Percentiles rank a stretch among this genome's conserved stretches.
Evolutionary conservation across 352 stramenopile genomes (phyloP).

Genomic region (Elongisporangium anandrum): DNA sequence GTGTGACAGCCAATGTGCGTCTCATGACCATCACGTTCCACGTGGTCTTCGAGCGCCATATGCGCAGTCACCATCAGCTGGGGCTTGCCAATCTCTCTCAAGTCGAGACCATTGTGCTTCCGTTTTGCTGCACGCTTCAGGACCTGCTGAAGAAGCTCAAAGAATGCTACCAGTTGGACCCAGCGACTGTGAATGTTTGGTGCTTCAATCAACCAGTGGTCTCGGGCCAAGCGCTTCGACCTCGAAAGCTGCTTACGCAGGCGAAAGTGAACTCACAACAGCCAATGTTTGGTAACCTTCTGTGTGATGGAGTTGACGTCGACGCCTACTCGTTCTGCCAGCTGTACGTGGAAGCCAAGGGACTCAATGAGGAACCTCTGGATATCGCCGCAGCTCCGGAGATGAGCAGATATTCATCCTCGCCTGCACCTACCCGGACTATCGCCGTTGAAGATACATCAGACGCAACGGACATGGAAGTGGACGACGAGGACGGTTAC

Average conservation of each 20-base stretch:
- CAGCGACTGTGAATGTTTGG: conserved; percentile 38
- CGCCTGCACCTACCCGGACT: conserved; percentile 1
- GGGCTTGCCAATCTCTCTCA: conserved; percentile 50
- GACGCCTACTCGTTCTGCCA: conserved; percentile 81
- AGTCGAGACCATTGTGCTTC: conserved; percentile 45
- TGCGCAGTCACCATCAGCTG: conserved; percentile 43
- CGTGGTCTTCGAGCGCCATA: conserved; percentile 53
- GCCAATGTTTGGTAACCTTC: conserved; percentile 63
- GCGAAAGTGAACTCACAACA: conserved; percentile 27
- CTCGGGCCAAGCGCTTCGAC: conserved; percentile 64
- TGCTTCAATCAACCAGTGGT: conserved; percentile 79
- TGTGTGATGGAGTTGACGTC: conserved; percentile 77
- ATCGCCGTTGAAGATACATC: not conserved
- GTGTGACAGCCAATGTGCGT: conserved; percentile 55
- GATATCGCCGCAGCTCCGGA: conserved; percentile 15
- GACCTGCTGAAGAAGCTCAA: conserved; percentile 47
- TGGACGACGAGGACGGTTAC: conserved; percentile 18
- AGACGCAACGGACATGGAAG: not conserved
- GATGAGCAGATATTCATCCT: not conserved
- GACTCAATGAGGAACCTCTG: conserved; percentile 25
- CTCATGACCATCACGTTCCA: conserved; percentile 81
- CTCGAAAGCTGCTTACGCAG: conserved; percentile 59
- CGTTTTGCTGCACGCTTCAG: conserved; percentile 61
- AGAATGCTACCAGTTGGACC: conserved; percentile 19
- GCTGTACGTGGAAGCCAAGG: conserved; percentile 57